Evolutionary conservation across 495 filamentous ascomycete species (phyloP).

Genomic region (Sordaria brevicollis): DNA sequence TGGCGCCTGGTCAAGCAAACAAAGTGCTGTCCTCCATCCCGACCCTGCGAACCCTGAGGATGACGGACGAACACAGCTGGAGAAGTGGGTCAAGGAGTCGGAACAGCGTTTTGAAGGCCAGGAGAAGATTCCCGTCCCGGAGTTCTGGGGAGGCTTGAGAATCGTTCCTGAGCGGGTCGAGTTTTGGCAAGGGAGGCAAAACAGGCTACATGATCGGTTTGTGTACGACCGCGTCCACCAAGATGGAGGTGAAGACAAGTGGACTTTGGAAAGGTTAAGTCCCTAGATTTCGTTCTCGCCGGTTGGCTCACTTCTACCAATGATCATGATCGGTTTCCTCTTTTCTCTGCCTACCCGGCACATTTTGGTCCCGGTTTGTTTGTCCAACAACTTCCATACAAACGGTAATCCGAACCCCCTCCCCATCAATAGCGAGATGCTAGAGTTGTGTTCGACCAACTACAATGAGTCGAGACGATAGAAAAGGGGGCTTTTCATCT

Average conservation of each 20-base stretch:
- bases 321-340: not conserved
- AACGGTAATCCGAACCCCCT: not conserved
- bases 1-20: constrained; percentile 87
- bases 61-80: constrained; percentile 54
- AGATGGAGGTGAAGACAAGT: constrained; percentile 31
- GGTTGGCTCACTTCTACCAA: not conserved
- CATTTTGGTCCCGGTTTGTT: not conserved
- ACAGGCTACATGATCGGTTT: constrained; percentile 88
- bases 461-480: not conserved
- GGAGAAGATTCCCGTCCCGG: constrained; percentile 77
- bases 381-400: not conserved
- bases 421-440: not conserved
- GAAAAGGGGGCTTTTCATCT: not conserved
- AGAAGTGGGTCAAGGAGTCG: constrained; percentile 57
- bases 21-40: constrained; percentile 60
- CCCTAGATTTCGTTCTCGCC: constrained; percentile 28
- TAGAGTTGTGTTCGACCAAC: not conserved
- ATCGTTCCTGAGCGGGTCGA: constrained; percentile 78
- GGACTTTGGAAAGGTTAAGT: constrained; percentile 51
- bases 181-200: constrained; percentile 90
- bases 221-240: constrained; percentile 53
- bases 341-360: not conserved
- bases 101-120: constrained; percentile 60
- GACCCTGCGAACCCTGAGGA: constrained; percentile 29
- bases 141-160: constrained; percentile 89